Base-by-base conservation (phyloP, 768 basidiomycete genomes). In the Suillus hirtellus region DNA sequence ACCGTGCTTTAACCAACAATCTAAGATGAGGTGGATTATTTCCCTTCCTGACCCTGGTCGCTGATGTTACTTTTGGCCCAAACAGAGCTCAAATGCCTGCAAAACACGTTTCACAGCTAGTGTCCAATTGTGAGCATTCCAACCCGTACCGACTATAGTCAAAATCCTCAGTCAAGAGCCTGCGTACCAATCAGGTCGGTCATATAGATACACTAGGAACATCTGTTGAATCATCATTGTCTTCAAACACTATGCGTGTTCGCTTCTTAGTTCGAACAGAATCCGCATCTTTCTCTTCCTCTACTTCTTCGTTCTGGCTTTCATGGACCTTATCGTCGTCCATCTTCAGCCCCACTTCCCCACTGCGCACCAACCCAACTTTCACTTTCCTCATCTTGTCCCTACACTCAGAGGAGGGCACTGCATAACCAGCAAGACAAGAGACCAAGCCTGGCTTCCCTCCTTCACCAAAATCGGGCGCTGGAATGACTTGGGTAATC, bases 401-500 rank as follows among this genome's bases (percentile, higher is more conserved):
- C 0, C 71, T 71, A 38, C 79, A 77, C 64, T 79, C 73, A 46
- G 68, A 71, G 42, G 79, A 80, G 7, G 83, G 83, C 19, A 80
- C 77, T 55, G 78, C 66, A 67, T 81, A 82, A 12, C 78, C 79
- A 31, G 73, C 74, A 3, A 71, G 49, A 42, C 75, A 75, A 37
- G 72, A 63, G 58, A 63, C 73, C 59, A 68, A 75, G 59, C 65
- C 75, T 59, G 63, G 60, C 67, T 63, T 72, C 60, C 73, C 67
- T 54, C 75, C 76, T n/a, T 50, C 63, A 44, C 27, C 44, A 1
- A 40, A 24, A n/a, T 77, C 40, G 4, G 82, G 82, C 0, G 86
- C 80, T 8, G 84, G 72, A 17, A 96, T 77, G 35, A 88, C 84
- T 72, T 96, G 95, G 1, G 86, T 81, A 47, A 89, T 86, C 27